These are phyloP conservation scores for Staphylotrichum tortipilum DNA, from an alignment of 495 filamentous ascomycete genomes.

Conservation along the genomic window DNA sequence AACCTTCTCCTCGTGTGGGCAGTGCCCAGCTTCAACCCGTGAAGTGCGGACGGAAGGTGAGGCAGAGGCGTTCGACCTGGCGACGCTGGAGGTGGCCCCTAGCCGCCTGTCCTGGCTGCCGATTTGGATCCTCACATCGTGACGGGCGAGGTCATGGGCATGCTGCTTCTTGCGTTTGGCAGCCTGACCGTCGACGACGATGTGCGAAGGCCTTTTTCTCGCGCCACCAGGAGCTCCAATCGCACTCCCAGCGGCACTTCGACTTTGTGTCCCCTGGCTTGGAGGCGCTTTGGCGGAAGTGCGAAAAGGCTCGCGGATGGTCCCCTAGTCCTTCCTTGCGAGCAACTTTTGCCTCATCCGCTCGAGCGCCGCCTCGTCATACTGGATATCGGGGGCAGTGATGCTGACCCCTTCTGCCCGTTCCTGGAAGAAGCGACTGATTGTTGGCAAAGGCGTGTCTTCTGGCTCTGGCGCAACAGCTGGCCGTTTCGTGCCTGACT, in stretches of 20 bases:
- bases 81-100: slow-evolving; percentile 11
- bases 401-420: background rate
- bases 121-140: slow-evolving; percentile 27
- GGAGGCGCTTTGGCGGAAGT: background rate
- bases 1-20: no score
- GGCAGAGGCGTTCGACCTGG: background rate
- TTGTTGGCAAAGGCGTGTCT: slow-evolving; percentile 7
- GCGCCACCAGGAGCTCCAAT: background rate
- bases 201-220: slow-evolving; percentile 4
- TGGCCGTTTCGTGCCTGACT: slow-evolving; percentile 2
- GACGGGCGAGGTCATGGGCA: background rate
- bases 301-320: slow-evolving; percentile 1
- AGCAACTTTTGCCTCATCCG: slow-evolving; percentile 16
- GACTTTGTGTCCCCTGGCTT: background rate
- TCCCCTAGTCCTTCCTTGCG: slow-evolving; percentile 16
- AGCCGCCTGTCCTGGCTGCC: slow-evolving; percentile 31
- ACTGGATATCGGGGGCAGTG: background rate
- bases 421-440: slow-evolving; percentile 16
- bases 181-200: background rate
- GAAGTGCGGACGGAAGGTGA: background rate
- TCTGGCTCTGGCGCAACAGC: background rate
- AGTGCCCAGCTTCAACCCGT: no score
- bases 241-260: background rate
- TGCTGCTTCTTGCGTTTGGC: background rate
- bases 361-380: slow-evolving; percentile 11